Conservation (phyloP, 352 stramenopile species). For the Phytophthora brassicae region DNA sequence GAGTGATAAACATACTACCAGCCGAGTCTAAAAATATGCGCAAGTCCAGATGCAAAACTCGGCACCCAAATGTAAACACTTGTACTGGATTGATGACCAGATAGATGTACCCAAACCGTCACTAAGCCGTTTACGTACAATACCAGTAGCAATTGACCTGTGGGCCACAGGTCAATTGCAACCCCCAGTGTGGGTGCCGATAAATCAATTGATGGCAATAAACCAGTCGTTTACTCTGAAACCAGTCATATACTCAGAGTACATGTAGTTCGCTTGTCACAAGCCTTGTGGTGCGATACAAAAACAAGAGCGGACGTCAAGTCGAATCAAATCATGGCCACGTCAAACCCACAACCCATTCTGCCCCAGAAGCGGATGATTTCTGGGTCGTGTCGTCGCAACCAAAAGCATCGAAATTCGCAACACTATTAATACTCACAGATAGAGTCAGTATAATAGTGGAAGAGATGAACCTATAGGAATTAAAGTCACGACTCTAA, state of each 20-base stretch:
- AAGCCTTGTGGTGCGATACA: too few relatives aligned
- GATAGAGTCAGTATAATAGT: slow-evolving; percentile 25
- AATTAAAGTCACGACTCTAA: too few relatives aligned
- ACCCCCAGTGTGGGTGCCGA: too few relatives aligned
- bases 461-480: background rate
- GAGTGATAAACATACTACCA: too few relatives aligned
- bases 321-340: slow-evolving; percentile 17
- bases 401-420: slow-evolving; percentile 8
- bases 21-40: slow-evolving; percentile 5
- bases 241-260: too few relatives aligned
- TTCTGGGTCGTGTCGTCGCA: slow-evolving; percentile 26
- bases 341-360: slow-evolving; percentile 29
- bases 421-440: slow-evolving; percentile 9
- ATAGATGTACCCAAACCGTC: background rate
- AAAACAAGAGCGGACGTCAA: background rate
- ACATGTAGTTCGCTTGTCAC: too few relatives aligned
- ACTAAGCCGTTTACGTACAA: slow-evolving; percentile 19
- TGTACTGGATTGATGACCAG: slow-evolving; percentile 14
- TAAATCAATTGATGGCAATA: slow-evolving; percentile 2
- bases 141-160: background rate
- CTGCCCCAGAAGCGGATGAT: slow-evolving; percentile 30
- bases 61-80: slow-evolving; percentile 1
- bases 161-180: too few relatives aligned
- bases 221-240: too few relatives aligned
- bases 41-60: background rate